Evolutionary conservation across 768 basidiomycete genomes (phyloP), one percentile per base, ranked within the genome.

Genomic region (Chalciporus chontae): DNA sequence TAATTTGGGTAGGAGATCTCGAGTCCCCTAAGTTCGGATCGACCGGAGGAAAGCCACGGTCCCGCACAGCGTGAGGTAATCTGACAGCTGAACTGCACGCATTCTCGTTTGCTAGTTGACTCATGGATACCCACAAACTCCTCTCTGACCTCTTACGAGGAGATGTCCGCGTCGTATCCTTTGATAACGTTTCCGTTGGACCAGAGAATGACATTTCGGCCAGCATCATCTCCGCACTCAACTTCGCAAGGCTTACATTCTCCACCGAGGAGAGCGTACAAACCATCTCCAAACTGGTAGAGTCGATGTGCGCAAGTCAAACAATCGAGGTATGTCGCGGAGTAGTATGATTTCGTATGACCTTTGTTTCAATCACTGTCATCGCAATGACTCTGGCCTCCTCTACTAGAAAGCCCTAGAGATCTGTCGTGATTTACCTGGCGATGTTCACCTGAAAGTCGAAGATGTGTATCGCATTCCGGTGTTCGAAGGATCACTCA

Each of bases 201-300:
- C 47, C 46, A 19, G 51, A 55, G 47, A 47, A 49, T 38, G 63
- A 44, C 26, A 40, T 43, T 14, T 73, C 80, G 13, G 69, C 79
- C 2, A 78, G 78, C 50, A 78, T 79, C 11, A 70, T 86, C 19
- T 82, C 79, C 5, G 77, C 78, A 2, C 63, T 85, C 40, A 84
- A 85, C 56, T 83, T 80, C 44, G 76, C 74, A 4, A 71, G 81
- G 42, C 55, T 78, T 10, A 69, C 75, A 18, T 73, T 83, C 19
- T 38, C 44, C 13, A 43, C 40, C 15, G 52, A 50, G 21, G n/a
- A 18, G 18, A 44, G 26, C 2, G 41, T 42, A 15, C 37, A 54
- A 2, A n/a, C 38, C 40, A 19, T 57, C 18, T 57, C 54, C 18
- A 48, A 52, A 38, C 40, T 53, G n/a, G 24, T 65, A 8, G 14